Evolutionary conservation across 495 filamentous ascomycete species (phyloP).

Genomic region (Podospora sp.): DNA sequence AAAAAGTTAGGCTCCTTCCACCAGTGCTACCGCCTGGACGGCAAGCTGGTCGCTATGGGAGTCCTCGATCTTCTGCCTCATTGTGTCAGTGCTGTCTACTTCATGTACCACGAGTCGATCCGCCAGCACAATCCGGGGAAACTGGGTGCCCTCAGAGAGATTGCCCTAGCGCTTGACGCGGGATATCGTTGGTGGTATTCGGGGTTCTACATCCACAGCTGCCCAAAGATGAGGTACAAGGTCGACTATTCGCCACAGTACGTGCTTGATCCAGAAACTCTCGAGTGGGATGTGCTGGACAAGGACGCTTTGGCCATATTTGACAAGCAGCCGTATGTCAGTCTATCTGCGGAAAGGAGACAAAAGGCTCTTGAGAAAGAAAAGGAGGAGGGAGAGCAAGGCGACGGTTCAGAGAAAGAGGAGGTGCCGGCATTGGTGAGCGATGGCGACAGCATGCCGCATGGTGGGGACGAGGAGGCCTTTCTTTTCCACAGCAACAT

Average conservation of each 20-base stretch:
- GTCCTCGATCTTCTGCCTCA: slow-evolving; percentile 87
- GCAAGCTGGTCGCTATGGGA: slow-evolving; percentile 81
- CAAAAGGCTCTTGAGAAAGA: neutral
- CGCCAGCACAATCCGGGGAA: slow-evolving; percentile 83
- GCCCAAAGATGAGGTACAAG: slow-evolving; percentile 72
- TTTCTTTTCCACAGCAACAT: slow-evolving; percentile 67
- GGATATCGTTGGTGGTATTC: slow-evolving; percentile 66
- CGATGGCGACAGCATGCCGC: neutral
- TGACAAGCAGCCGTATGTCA: slow-evolving; percentile 67
- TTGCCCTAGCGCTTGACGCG: slow-evolving; percentile 72
- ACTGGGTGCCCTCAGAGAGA: slow-evolving; percentile 82
- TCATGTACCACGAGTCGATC: slow-evolving; percentile 87
- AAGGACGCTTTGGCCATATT: slow-evolving; percentile 65
- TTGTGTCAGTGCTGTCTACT: slow-evolving; percentile 91
- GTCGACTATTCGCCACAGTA: slow-evolving; percentile 81
- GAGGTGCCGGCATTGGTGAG: neutral
- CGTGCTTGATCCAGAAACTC: slow-evolving; percentile 76
- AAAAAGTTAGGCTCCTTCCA: slow-evolving; percentile 85
- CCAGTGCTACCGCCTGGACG: slow-evolving; percentile 92
- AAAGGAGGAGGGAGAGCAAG: slow-evolving; percentile 3
- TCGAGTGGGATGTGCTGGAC: slow-evolving; percentile 76
- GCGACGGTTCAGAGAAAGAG: slow-evolving; percentile 36
- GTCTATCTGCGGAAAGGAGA: slow-evolving; percentile 57
- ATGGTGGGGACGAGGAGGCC: neutral
- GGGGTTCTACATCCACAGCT: slow-evolving; percentile 55